Base-by-base conservation (phyloP, 2,329 filamentous ascomycete genomes). In the Pseudopyrenochaeta lycopersici region DNA sequence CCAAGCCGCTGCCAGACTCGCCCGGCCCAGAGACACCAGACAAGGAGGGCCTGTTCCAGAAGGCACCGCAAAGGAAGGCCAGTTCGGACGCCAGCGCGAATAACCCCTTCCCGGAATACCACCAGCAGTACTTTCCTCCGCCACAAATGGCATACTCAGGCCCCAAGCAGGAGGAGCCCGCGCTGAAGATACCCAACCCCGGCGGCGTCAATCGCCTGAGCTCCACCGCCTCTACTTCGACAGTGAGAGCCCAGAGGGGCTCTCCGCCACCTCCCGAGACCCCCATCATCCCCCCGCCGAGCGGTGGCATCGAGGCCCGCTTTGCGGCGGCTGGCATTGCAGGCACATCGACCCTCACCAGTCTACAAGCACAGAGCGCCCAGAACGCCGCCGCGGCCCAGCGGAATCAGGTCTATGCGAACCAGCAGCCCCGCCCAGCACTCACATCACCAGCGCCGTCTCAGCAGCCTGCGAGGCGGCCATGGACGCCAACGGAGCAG, bases 231-330 rank as follows among this genome's bases (percentile, higher is more conserved):
- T 98, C 95, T 0, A 96, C 88, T 11, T 96, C 93, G 2, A 99
- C 95, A 1, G 97, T 94, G 2, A 88, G 91, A 61, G 95, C 95
- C 17, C 93, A 90, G 70, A 86, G 95, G 64, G 95, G 95, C 38
- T 98, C 94, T 23, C 95, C 95, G 4, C 94, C 95, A 4, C 95
- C 95, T 1, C 95, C 95, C 7, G 94, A 98, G 74, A 98, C 95
- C 0, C 92, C 95, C 29, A 84, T 90, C 27, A 90, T 89, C 35
- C 90, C 90, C 47, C 82, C 87, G n/a, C 86, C 89, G 2, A 87
- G 87, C 48, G 91, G 90, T 35, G 91, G 91, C 50, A 97, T 97
- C 65, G 93, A 97, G 74, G 91, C 92, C 45, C 87, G 92, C 49
- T 97, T 96, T 82, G 93, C 93, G 2, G 92, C 92, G 2, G 90